These are phyloP conservation scores for Globisporangium barbulae DNA, from an alignment of 352 stramenopile genomes.

Conservation along the genomic window DNA sequence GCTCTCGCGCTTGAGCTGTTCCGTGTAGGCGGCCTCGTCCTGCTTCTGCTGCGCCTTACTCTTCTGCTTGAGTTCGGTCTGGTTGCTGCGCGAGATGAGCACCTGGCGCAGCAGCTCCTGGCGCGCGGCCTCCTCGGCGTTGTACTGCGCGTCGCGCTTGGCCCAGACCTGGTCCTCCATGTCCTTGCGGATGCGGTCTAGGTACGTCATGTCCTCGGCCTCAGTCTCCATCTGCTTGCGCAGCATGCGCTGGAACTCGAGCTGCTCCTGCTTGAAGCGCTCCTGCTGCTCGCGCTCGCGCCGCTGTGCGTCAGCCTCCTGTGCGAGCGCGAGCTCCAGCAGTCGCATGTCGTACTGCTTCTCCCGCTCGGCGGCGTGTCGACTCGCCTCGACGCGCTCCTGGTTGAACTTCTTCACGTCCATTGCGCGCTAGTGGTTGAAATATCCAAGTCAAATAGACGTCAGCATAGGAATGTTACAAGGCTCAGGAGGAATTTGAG, in stretches of 20 bases:
- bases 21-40: slow-evolving; percentile 60
- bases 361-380: slow-evolving; percentile 42
- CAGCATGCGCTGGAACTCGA: slow-evolving; percentile 74
- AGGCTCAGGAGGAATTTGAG: too few relatives aligned
- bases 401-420: slow-evolving; percentile 78
- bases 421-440: slow-evolving; percentile 30
- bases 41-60: slow-evolving; percentile 33
- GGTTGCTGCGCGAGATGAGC: slow-evolving; percentile 48
- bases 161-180: slow-evolving; percentile 80
- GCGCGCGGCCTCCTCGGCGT: slow-evolving; percentile 63
- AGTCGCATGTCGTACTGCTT: slow-evolving; percentile 61
- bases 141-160: slow-evolving; percentile 69
- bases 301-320: slow-evolving; percentile 58
- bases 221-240: slow-evolving; percentile 72
- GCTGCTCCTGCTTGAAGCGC: slow-evolving; percentile 63
- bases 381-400: slow-evolving; percentile 53
- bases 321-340: slow-evolving; percentile 49
- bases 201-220: slow-evolving; percentile 56
- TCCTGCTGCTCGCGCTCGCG: slow-evolving; percentile 60
- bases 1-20: slow-evolving; percentile 54
- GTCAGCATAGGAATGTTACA: background rate
- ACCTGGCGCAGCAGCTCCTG: slow-evolving; percentile 73
- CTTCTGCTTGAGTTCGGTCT: slow-evolving; percentile 48
- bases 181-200: slow-evolving; percentile 75
- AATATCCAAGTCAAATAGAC: background rate